Evolutionary conservation across 306 rosid genomes (phyloP).

Genomic region (Betula pendula): DNA sequence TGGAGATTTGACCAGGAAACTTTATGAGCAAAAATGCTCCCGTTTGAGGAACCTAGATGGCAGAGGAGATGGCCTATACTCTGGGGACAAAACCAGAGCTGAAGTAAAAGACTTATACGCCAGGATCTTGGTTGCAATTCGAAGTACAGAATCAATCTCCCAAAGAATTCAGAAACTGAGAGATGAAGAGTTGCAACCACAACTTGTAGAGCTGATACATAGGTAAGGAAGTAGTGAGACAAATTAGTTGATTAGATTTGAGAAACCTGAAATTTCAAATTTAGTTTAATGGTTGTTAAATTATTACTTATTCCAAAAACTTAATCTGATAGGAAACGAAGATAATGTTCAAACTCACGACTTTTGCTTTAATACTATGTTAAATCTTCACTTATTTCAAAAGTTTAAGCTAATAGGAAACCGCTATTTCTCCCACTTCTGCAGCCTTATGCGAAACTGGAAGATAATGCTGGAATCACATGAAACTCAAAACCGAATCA

Average conservation of each 20-base stretch:
- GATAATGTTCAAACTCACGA: too few species aligned
- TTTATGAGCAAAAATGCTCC: constrained; percentile 67
- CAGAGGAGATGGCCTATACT: constrained; percentile 49
- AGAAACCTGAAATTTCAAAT: constrained; percentile 6
- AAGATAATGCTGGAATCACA: constrained; percentile 75
- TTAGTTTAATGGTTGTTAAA: background rate
- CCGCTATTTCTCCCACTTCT: constrained; percentile 3
- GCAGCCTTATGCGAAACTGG: constrained; percentile 82
- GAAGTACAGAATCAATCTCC: constrained; percentile 85
- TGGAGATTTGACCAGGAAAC: constrained; percentile 71
- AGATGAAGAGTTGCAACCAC: constrained; percentile 89
- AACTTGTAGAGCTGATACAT: constrained; percentile 76
- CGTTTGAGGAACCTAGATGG: constrained; percentile 63
- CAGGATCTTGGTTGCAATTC: constrained; percentile 81
- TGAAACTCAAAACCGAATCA: constrained; percentile 83
- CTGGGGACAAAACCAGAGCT: constrained; percentile 70
- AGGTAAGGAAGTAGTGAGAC: constrained; percentile 51
- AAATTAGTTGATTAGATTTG: background rate
- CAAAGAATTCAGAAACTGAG: constrained; percentile 73
- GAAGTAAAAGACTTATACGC: constrained; percentile 78
- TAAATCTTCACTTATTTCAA: background rate
- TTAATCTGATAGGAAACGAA: too few species aligned
- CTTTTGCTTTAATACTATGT: too few species aligned
- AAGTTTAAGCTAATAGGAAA: too few species aligned
- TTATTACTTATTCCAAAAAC: too few species aligned